Evolutionary conservation across 2,329 filamentous ascomycete genomes (phyloP).

Genomic region (Paracamarosporium sp.): DNA sequence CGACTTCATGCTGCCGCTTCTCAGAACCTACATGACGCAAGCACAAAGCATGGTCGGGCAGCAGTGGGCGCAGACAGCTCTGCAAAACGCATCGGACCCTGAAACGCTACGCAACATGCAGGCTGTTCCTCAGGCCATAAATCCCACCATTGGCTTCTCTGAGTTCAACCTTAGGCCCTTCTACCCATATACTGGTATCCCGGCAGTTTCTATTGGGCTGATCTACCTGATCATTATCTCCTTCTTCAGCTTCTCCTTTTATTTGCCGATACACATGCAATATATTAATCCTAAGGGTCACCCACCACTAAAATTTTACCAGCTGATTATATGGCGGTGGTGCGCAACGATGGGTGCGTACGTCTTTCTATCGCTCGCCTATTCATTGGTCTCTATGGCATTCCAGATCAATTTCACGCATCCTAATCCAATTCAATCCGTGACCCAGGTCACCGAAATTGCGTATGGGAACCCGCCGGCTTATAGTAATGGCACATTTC

Average conservation of each 20-base stretch:
- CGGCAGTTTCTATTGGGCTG: constrained; percentile 66
- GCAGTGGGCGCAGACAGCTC: constrained; percentile 50
- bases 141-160: constrained; percentile 63
- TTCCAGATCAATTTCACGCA: constrained; percentile 66
- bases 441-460: constrained; percentile 49
- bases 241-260: constrained; percentile 71
- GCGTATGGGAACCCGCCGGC: constrained; percentile 55
- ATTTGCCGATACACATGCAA: constrained; percentile 67
- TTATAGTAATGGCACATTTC: constrained; percentile 65
- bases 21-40: constrained; percentile 56
- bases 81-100: constrained; percentile 51
- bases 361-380: constrained; percentile 67
- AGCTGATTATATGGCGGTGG: constrained; percentile 67
- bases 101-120: constrained; percentile 53
- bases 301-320: constrained; percentile 63
- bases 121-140: constrained; percentile 59
- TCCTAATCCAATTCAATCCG: constrained; percentile 52
- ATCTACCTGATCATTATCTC: constrained; percentile 73
- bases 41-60: constrained; percentile 58
- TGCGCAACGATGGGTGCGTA: constrained; percentile 64
- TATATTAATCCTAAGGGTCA: constrained; percentile 63
- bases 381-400: constrained; percentile 68
- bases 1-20: constrained; percentile 61
- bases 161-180: constrained; percentile 67
- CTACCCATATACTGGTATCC: constrained; percentile 60